phyloP scores from a whole-genome alignment of 345 rosid species.

The Dipteronia sinensis region DNA sequence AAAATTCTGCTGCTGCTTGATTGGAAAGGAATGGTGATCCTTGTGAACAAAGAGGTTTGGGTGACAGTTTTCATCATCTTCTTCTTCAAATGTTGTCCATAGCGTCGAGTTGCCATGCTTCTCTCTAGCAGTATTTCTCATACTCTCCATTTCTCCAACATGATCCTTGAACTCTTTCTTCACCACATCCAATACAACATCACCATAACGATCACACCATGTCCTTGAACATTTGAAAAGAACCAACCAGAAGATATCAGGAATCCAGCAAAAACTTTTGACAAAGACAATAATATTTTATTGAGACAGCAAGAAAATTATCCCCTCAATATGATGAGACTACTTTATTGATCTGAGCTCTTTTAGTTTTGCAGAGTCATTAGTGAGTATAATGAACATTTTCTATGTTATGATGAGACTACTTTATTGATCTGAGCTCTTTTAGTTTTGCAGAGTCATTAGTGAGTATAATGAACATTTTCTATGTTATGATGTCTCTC shows the following conservation, averaged over 20 bases:
- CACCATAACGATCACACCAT: constrained; percentile 72
- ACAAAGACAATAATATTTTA: too few species aligned
- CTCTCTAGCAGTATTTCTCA: constrained; percentile 47
- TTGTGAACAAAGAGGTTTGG: constrained; percentile 53
- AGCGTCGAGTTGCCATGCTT: constrained; percentile 41
- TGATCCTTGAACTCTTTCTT: constrained; percentile 81
- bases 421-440: too few species aligned
- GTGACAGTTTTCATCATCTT: constrained; percentile 48
- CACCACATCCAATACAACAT: constrained; percentile 67
- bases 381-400: neutral
- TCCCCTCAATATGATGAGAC: too few species aligned
- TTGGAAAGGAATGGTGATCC: constrained; percentile 11
- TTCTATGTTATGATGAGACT: too few species aligned
- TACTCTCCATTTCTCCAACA: constrained; percentile 66
- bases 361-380: neutral
- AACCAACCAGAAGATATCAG: neutral
- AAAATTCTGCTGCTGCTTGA: constrained; percentile 8
- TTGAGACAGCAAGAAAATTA: too few species aligned
- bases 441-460: neutral
- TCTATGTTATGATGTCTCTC: too few species aligned
- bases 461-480: neutral
- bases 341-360: too few species aligned
- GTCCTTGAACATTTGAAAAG: constrained; percentile 36
- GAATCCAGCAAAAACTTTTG: neutral
- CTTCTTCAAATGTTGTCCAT: constrained; percentile 69